Evolutionary conservation across 2,329 filamentous ascomycete genomes (phyloP).

Genomic region (Aspergillus costaricaensis): DNA sequence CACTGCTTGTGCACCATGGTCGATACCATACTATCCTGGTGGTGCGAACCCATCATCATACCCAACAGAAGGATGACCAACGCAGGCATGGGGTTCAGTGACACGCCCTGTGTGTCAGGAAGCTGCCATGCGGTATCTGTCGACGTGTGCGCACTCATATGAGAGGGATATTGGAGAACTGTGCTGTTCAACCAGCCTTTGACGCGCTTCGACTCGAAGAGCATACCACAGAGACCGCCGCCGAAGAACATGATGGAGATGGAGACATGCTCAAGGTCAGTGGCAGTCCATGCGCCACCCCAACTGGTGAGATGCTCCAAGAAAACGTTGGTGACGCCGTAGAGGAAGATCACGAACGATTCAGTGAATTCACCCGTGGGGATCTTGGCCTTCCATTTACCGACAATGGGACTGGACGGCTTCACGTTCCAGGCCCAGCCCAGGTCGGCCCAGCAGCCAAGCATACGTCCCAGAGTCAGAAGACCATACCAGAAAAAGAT

Average conservation of each 20-base stretch:
- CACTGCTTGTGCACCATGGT: conserved; percentile 94
- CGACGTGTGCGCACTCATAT: conserved; percentile 35
- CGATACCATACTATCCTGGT: conserved; percentile 78
- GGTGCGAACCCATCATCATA: conserved; percentile 93
- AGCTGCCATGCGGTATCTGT: conserved; percentile 56
- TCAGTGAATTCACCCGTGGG: conserved; percentile 88
- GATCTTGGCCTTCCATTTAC: conserved; percentile 61
- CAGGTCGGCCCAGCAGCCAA: conserved; percentile 83
- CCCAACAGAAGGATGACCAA: conserved; percentile 85
- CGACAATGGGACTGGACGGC: conserved; percentile 59
- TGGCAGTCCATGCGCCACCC: conserved; percentile 70
- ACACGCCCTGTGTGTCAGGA: conserved; percentile 70
- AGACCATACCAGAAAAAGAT: conserved; percentile 94
- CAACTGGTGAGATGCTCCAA: conserved; percentile 80
- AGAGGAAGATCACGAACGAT: conserved; percentile 85
- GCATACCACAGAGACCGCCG: conserved; percentile 83
- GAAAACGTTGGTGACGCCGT: conserved; percentile 87
- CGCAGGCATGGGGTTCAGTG: conserved; percentile 85
- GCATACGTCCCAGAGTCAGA: conserved; percentile 83
- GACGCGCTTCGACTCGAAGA: conserved; percentile 73
- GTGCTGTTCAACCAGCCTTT: conserved; percentile 58
- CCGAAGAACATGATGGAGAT: conserved; percentile 94
- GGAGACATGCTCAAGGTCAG: conserved; percentile 87
- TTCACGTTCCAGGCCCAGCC: conserved; percentile 96
- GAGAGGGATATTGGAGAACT: conserved; percentile 45